Conservation (phyloP, 2,329 filamentous ascomycete species). For the Penicillium glabrum region DNA sequence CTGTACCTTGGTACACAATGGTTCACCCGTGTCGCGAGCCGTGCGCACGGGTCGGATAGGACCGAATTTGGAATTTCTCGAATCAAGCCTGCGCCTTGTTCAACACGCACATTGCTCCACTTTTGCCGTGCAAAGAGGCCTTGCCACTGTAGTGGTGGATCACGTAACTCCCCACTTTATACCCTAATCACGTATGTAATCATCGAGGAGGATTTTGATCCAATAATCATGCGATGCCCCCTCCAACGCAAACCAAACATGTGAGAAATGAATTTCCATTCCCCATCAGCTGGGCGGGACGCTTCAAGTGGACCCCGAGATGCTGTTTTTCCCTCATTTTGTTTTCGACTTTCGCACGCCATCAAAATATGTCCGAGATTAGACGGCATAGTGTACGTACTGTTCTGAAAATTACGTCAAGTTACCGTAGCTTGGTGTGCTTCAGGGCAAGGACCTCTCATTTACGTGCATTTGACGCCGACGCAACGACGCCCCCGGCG, state of each 20-base stretch:
- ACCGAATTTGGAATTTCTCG: constrained; percentile 15
- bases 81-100: not conserved
- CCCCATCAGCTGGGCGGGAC: not conserved
- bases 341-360: not conserved
- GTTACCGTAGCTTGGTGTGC: not conserved
- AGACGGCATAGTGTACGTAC: not conserved
- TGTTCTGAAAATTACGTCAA: not conserved
- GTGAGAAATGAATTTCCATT: not conserved
- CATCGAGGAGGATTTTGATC: not conserved
- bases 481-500: constrained; percentile 28
- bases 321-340: not conserved
- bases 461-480: constrained; percentile 36
- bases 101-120: not conserved
- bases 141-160: not conserved
- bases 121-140: not conserved
- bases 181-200: not conserved
- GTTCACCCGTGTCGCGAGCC: constrained; percentile 9
- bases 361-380: not conserved
- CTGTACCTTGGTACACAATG: not conserved
- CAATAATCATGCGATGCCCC: not conserved
- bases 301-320: not conserved
- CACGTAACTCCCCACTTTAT: not conserved
- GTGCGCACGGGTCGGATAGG: constrained; percentile 16
- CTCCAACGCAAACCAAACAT: not conserved
- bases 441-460: constrained; percentile 24